These are phyloP conservation scores for Fusarium gaditjirri DNA, from an alignment of 2,329 filamentous ascomycete genomes.

Conservation along the genomic window DNA sequence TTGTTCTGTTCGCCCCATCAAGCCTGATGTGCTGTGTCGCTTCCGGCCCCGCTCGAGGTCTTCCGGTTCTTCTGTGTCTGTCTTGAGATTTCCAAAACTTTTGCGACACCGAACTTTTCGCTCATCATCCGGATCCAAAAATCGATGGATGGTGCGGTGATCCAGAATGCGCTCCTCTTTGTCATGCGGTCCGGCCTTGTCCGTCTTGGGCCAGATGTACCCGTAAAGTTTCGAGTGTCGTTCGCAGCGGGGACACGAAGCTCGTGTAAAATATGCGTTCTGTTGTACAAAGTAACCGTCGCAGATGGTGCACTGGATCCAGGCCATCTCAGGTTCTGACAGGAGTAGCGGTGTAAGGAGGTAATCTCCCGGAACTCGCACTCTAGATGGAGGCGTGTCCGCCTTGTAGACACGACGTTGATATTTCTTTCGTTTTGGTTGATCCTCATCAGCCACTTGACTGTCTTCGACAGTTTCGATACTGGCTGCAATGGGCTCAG, in stretches of 20 bases:
- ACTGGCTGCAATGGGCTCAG: conserved; percentile 34
- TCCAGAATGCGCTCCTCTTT: conserved; percentile 79
- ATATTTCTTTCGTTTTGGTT: conserved; percentile 49
- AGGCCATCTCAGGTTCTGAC: conserved; percentile 78
- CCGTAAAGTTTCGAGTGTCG: conserved; percentile 96
- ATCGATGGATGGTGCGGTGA: conserved; percentile 88
- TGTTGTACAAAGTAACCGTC: conserved; percentile 84
- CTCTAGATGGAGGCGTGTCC: conserved; percentile 46
- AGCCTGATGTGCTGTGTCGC: conserved; percentile 18
- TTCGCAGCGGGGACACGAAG: conserved; percentile 91
- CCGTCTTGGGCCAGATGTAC: conserved; percentile 95
- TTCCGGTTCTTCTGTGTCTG: conserved; percentile 43
- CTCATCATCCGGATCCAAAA: conserved; percentile 78
- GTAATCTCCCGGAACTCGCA: conserved; percentile 80
- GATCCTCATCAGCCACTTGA: conserved; percentile 28
- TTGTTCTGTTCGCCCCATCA: conserved; percentile 29
- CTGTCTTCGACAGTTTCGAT: conserved; percentile 39
- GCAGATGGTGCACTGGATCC: conserved; percentile 92
- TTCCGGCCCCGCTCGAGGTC: conserved; percentile 42
- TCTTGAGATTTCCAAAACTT: conserved; percentile 44
- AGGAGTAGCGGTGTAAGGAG: conserved; percentile 81
- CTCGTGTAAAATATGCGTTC: conserved; percentile 86
- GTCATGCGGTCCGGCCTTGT: conserved; percentile 79
- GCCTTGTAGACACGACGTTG: conserved; percentile 50
- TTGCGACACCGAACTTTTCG: conserved; percentile 60